phyloP scores from a whole-genome alignment of 257 asterid genomes.

The Misopates orontium region DNA sequence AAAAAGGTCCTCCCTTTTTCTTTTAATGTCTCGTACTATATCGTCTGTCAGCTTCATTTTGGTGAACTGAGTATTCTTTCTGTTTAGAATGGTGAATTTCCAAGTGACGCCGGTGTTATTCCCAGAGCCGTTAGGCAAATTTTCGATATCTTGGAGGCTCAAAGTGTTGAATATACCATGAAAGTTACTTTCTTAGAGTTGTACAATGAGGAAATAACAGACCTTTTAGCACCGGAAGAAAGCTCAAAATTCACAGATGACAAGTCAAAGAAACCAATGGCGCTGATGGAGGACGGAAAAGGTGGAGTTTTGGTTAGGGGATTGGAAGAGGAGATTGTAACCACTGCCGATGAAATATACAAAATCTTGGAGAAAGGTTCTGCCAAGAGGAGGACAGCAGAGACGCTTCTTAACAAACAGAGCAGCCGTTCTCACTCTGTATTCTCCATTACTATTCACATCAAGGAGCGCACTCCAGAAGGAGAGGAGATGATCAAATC shows the following conservation, averaged over 20 bases:
- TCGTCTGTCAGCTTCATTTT: constrained; percentile 4
- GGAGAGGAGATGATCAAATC: constrained; percentile 98
- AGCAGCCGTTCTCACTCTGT: constrained; percentile 99
- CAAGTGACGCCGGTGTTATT: constrained; percentile 97
- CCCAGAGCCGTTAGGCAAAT: constrained; percentile 98
- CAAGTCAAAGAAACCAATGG: constrained; percentile 90
- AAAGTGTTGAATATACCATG: constrained; percentile 91
- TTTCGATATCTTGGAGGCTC: constrained; percentile 87
- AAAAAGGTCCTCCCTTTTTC: constrained; percentile 71
- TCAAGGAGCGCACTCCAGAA: constrained; percentile 95
- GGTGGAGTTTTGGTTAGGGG: constrained; percentile 97
- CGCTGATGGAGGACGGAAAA: constrained; percentile 98
- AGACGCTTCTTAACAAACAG: constrained; percentile 96
- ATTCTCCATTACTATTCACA: constrained; percentile 93
- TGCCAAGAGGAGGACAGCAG: constrained; percentile 96
- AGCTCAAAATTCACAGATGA: constrained; percentile 67
- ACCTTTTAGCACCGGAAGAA: constrained; percentile 94
- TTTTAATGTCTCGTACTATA: constrained; percentile 12
- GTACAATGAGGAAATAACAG: constrained; percentile 93
- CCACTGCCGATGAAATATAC: constrained; percentile 89
- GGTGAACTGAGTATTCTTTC: constrained; percentile 33
- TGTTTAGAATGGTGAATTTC: constrained; percentile 89
- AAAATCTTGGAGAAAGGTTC: constrained; percentile 94
- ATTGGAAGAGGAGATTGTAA: constrained; percentile 94
- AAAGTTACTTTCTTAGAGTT: constrained; percentile 92